phyloP scores from a whole-genome alignment of 768 basidiomycete genomes.

The Mycena olivaceomarginata region DNA sequence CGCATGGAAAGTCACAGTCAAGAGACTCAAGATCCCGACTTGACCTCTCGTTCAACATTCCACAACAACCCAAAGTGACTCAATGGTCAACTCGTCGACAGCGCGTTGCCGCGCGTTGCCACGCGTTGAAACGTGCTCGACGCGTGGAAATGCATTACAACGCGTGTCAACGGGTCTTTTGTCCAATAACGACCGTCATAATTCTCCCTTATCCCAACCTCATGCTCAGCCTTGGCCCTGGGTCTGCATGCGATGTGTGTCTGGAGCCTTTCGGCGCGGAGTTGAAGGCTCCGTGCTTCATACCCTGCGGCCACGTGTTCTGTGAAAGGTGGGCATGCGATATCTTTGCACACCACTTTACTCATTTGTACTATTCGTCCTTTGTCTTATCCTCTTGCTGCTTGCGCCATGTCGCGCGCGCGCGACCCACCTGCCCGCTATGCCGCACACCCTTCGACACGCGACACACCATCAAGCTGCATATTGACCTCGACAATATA shows the following conservation, averaged over 20 bases:
- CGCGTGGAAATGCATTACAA: too few relatives aligned
- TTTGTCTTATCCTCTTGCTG: constrained; percentile 64
- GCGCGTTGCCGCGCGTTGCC: too few relatives aligned
- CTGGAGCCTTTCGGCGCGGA: constrained; percentile 76
- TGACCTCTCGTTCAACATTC: too few relatives aligned
- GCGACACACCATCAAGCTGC: constrained; percentile 71
- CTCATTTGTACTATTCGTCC: constrained; percentile 26
- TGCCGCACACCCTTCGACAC: constrained; percentile 75
- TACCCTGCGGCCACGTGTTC: constrained; percentile 85
- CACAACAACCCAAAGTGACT: too few relatives aligned
- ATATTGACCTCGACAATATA: constrained; percentile 71
- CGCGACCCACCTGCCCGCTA: constrained; percentile 73
- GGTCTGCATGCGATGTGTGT: constrained; percentile 87
- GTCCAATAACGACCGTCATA: too few relatives aligned
- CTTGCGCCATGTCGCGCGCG: constrained; percentile 65
- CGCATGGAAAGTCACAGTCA: too few relatives aligned
- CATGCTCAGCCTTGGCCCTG: constrained; percentile 81
- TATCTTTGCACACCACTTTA: neutral
- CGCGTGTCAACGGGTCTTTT: too few relatives aligned
- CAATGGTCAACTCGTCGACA: too few relatives aligned
- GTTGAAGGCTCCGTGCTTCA: constrained; percentile 75
- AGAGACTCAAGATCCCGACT: too few relatives aligned
- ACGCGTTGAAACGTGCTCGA: too few relatives aligned
- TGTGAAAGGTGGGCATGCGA: constrained; percentile 62
- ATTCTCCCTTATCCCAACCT: constrained; percentile 50